Evolutionary conservation across 371 early-diverging fungal species (phyloP), one percentile per base, ranked within the genome.

Genomic region (Lichtheimia ramosa): DNA sequence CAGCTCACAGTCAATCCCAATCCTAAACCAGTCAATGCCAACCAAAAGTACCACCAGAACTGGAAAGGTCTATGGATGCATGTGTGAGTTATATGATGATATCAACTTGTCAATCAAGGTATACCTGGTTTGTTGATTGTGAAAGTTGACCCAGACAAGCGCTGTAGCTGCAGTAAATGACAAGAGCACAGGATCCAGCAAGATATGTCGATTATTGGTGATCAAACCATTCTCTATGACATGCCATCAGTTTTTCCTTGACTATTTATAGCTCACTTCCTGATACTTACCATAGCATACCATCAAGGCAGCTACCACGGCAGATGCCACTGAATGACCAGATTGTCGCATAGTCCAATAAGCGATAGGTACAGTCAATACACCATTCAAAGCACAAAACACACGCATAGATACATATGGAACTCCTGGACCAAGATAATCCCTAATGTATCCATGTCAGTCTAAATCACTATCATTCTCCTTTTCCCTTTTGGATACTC

Each of bases 141-240:
- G 84, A 65, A 97, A 97, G 59, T 87, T 83, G 54, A 91, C 70
- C 94, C 95, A 97, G 64, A 80, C 79, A 64, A 92, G 84, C 13
- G 82, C 73, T 1, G 93, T 86, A 48, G 79, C 64, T 5, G 89
- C 86, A 14, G 87, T 89, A 61, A 93, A 96, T 53, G 96, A 85
- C 46, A 97, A 77, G 51, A 97, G 70, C 55, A 92, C 87, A 20
- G 94, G 87, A 68, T 97, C 98, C 54, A 97, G 78, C 39, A 96
- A 80, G 39, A 97, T 96, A 51, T 93, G 77, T 21, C 97, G 84
- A 46, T 89, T 91, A 71, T 97, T 95, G 5, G 96, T 89, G 52
- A 93, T 82, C 59, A 96, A 77, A 5, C 90, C 84, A 71, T 93
- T 61, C 54, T 61, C 61, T 61, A 55, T 43, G 27, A 6, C 53